Conservation (phyloP, 208 protist species). For the Spongospora subterranea region DNA sequence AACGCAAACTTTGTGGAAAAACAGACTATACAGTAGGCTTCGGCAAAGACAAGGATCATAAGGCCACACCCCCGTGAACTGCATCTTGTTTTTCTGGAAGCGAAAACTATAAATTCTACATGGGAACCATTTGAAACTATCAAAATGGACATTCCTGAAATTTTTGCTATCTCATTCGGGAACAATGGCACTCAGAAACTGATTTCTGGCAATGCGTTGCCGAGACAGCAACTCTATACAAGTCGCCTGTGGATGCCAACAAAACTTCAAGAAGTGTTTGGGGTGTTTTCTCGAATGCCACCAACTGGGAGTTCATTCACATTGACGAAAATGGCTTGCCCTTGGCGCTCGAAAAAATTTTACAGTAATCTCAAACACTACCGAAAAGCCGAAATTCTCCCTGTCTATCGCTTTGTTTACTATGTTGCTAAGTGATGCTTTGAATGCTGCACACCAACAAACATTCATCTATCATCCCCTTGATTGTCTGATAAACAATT, state of each 20-base stretch:
- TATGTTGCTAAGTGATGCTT: neutral
- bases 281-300: neutral
- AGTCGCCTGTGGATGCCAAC: neutral
- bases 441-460: neutral
- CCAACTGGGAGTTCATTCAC: neutral
- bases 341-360: neutral
- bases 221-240: neutral
- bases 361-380: neutral
- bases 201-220: slow-evolving; percentile 5
- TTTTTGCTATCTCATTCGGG: too few relatives aligned
- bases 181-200: too few relatives aligned
- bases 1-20: neutral
- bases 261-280: neutral
- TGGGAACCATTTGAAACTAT: too few relatives aligned
- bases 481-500: slow-evolving; percentile 21
- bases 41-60: neutral
- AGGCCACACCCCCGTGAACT: neutral
- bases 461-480: neutral
- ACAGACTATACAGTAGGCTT: neutral
- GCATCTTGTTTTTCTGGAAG: neutral
- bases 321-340: neutral
- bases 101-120: neutral
- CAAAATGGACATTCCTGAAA: too few relatives aligned
- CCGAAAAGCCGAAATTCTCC: neutral
- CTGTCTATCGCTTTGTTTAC: neutral